These are phyloP conservation scores for Scenedesmus sp. DNA, from an alignment of 163 green algal species.

Conservation along the genomic window DNA sequence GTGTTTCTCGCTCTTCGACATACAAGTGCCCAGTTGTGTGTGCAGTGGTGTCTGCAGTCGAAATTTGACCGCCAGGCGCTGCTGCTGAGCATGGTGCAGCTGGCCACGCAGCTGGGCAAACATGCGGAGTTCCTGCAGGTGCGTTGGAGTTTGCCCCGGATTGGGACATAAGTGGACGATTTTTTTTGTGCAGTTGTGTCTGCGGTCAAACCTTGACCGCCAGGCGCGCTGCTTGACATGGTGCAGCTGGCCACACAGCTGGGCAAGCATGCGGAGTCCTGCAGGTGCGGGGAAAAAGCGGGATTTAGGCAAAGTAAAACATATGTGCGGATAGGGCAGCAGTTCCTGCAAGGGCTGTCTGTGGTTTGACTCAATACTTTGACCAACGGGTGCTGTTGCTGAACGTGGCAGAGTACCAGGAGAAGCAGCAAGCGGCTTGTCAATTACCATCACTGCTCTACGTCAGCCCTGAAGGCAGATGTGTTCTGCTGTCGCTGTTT, in stretches of 20 bases:
- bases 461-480: neutral
- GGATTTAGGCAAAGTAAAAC: no score
- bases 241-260: conserved; percentile 64
- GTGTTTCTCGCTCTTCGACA: neutral
- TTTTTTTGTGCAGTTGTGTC: neutral
- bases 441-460: neutral
- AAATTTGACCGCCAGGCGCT: conserved; percentile 22
- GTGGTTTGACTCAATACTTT: no score
- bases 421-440: no score
- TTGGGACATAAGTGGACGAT: no score
- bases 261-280: conserved; percentile 56
- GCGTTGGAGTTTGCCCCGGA: neutral
- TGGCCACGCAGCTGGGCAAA: conserved; percentile 66
- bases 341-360: no score
- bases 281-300: neutral
- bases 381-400: no score
- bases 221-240: conserved; percentile 40
- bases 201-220: neutral
- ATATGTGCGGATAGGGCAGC: no score
- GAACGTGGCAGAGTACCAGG: no score
- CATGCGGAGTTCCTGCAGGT: conserved; percentile 50
- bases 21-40: neutral
- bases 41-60: neutral
- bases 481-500: neutral
- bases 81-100: conserved; percentile 49